Evolutionary conservation across 768 basidiomycete species (phyloP).

Genomic region (Lactarius vividus): DNA sequence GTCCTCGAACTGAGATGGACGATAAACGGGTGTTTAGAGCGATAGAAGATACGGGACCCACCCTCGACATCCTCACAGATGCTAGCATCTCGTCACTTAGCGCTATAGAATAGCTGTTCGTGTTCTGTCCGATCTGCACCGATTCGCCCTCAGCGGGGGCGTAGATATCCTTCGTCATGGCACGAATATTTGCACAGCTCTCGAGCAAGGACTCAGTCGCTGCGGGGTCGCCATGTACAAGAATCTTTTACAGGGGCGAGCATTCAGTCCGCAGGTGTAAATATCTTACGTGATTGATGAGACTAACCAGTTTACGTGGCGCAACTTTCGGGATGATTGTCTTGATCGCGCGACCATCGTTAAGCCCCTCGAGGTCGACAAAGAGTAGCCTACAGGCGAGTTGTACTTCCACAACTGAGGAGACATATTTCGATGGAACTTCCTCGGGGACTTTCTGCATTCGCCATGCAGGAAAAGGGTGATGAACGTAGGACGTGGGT

Average conservation of each 20-base stretch:
- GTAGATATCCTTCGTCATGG: conserved; percentile 92
- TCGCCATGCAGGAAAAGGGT: conserved; percentile 15
- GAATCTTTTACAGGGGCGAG: conserved; percentile 53
- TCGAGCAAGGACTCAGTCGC: conserved; percentile 73
- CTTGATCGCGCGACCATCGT: conserved; percentile 95
- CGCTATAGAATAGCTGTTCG: conserved; percentile 90
- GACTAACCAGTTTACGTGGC: conserved; percentile 85
- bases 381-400: conserved; percentile 85
- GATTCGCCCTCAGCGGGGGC: conserved; percentile 73
- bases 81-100: conserved; percentile 85
- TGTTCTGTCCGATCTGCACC: conserved; percentile 92
- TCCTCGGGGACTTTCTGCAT: conserved; percentile 70
- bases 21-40: conserved; percentile 4
- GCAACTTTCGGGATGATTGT: conserved; percentile 96
- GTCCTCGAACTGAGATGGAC: conserved; percentile 78
- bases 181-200: conserved; percentile 76
- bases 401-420: conserved; percentile 71
- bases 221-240: conserved; percentile 72
- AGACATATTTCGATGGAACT: conserved; percentile 88
- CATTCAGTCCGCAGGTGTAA: conserved; percentile 10
- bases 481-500: neutral
- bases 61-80: conserved; percentile 81
- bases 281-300: neutral
- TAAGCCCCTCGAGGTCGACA: conserved; percentile 94
- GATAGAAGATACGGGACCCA: conserved; percentile 39